Percentiles rank a stretch among this genome's conserved stretches.
These are phyloP conservation scores for Cicer pinnatifidum DNA, from an alignment of 306 rosid genomes.

Conservation along the genomic window DNA sequence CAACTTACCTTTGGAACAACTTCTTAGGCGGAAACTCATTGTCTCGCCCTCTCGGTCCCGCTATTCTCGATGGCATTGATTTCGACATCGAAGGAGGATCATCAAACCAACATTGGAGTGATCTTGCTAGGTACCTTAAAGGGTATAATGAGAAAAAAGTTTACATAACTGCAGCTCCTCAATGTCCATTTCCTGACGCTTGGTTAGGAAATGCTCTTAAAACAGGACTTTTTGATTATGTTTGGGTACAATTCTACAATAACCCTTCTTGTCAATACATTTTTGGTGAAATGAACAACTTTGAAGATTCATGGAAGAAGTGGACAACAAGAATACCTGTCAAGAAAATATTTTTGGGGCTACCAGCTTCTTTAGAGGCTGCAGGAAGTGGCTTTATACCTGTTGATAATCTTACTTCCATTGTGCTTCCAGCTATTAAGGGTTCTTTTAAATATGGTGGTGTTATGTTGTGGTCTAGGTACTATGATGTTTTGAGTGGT, in stretches of 20 bases:
- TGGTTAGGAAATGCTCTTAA: constrained; percentile 20
- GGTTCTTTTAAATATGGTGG: constrained; percentile 28
- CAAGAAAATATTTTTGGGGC: constrained; percentile 18
- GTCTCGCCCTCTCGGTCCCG: constrained; percentile 14
- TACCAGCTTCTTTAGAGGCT: constrained; percentile 18
- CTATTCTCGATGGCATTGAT: constrained; percentile 22
- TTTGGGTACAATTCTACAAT: constrained; percentile 28
- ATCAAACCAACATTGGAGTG: constrained; percentile 40
- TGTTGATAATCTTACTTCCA: constrained; percentile 11
- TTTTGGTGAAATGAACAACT: neutral
- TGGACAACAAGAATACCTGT: neutral
- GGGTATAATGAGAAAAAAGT: neutral
- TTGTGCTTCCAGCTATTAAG: constrained; percentile 16
- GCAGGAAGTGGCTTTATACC: constrained; percentile 24
- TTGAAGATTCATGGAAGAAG: constrained; percentile 21
- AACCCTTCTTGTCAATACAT: constrained; percentile 29
- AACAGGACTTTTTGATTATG: constrained; percentile 17
- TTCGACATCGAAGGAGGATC: constrained; percentile 34
- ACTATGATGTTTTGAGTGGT: constrained; percentile 29
- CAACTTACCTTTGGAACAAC: constrained; percentile 16
- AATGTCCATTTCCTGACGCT: constrained; percentile 34
- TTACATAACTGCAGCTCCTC: constrained; percentile 30
- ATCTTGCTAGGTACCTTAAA: constrained; percentile 41
- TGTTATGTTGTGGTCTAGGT: constrained; percentile 36
- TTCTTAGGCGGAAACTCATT: constrained; percentile 5